Percentiles rank a stretch among this genome's conserved stretches.
Evolutionary conservation across 768 basidiomycete genomes (phyloP).

Genomic region (Candolleomyces eurysporus): DNA sequence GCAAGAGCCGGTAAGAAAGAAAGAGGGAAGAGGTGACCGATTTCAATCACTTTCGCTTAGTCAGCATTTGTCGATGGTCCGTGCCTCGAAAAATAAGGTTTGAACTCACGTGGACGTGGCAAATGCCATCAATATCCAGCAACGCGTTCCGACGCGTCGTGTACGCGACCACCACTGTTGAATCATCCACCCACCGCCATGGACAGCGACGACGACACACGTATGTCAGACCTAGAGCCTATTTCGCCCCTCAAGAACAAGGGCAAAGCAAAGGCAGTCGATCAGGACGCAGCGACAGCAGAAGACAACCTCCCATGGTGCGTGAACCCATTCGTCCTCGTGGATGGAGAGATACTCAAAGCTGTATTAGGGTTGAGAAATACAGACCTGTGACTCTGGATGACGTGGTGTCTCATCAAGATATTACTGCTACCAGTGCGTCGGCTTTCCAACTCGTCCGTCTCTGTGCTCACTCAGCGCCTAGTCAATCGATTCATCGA

Average conservation of each 20-base stretch:
- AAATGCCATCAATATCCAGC: slow-evolving; percentile 3
- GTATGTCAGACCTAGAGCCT: slow-evolving; percentile 47
- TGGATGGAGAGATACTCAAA: not conserved
- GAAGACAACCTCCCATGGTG: slow-evolving; percentile 86
- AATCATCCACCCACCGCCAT: slow-evolving; percentile 28
- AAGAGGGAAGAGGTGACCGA: slow-evolving; percentile 14
- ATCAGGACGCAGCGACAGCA: slow-evolving; percentile 28
- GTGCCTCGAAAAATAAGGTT: slow-evolving; percentile 37
- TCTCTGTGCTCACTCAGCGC: slow-evolving; percentile 9
- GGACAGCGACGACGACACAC: slow-evolving; percentile 58
- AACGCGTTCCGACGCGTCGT: slow-evolving; percentile 19
- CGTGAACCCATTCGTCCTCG: slow-evolving; percentile 17
- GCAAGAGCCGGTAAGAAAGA: slow-evolving; percentile 50
- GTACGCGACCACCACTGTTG: slow-evolving; percentile 8
- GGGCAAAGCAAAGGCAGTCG: slow-evolving; percentile 68
- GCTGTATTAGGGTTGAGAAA: slow-evolving; percentile 84
- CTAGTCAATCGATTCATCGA: slow-evolving; percentile 96
- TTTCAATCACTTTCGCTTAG: slow-evolving; percentile 30
- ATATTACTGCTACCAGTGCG: slow-evolving; percentile 93
- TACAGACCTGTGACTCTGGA: slow-evolving; percentile 89
- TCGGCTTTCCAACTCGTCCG: slow-evolving; percentile 9
- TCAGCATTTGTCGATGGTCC: slow-evolving; percentile 41
- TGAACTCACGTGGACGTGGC: slow-evolving; percentile 7
- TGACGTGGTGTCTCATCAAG: slow-evolving; percentile 95
- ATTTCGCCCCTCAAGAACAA: slow-evolving; percentile 41